Evolutionary conservation across 352 stramenopile genomes (phyloP).

Genomic region (Thraustotheca clavata): DNA sequence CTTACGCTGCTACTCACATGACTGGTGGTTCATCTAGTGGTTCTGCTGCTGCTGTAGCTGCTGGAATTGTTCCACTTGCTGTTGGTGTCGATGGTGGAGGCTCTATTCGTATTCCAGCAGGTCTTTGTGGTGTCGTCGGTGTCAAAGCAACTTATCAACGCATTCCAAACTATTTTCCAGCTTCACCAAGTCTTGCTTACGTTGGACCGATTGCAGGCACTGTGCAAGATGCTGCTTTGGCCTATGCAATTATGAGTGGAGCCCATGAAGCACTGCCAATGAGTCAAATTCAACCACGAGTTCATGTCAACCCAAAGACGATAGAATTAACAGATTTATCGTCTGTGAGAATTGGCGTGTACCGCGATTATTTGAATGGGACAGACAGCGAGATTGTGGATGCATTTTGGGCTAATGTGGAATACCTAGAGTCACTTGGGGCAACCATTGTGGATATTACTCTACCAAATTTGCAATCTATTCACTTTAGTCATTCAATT

Average conservation of each 20-base stretch:
- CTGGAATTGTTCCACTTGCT: slow-evolving; percentile 80
- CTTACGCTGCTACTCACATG: slow-evolving; percentile 74
- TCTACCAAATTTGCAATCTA: slow-evolving; percentile 65
- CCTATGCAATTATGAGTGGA: slow-evolving; percentile 76
- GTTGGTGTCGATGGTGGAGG: slow-evolving; percentile 83
- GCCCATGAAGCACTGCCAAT: slow-evolving; percentile 36
- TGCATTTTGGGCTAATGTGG: slow-evolving; percentile 36
- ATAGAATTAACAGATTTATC: slow-evolving; percentile 36
- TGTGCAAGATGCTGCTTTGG: slow-evolving; percentile 71
- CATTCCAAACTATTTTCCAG: slow-evolving; percentile 38
- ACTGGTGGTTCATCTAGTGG: slow-evolving; percentile 86
- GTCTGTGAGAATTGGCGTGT: slow-evolving; percentile 71
- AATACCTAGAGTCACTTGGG: slow-evolving; percentile 40
- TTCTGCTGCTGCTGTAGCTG: slow-evolving; percentile 75
- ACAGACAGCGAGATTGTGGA: slow-evolving; percentile 47
- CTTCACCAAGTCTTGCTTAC: slow-evolving; percentile 58
- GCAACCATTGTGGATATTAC: slow-evolving; percentile 65
- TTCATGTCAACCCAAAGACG: slow-evolving; percentile 49
- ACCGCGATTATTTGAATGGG: slow-evolving; percentile 61
- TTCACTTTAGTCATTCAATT: slow-evolving; percentile 67
- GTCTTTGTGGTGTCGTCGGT: slow-evolving; percentile 79
- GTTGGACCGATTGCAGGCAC: slow-evolving; percentile 70
- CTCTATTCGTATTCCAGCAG: slow-evolving; percentile 83
- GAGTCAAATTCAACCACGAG: slow-evolving; percentile 37
- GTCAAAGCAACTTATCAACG: slow-evolving; percentile 82